phyloP scores from a whole-genome alignment of 2,329 filamentous ascomycete species.

The Colletotrichum chlorophyti region DNA sequence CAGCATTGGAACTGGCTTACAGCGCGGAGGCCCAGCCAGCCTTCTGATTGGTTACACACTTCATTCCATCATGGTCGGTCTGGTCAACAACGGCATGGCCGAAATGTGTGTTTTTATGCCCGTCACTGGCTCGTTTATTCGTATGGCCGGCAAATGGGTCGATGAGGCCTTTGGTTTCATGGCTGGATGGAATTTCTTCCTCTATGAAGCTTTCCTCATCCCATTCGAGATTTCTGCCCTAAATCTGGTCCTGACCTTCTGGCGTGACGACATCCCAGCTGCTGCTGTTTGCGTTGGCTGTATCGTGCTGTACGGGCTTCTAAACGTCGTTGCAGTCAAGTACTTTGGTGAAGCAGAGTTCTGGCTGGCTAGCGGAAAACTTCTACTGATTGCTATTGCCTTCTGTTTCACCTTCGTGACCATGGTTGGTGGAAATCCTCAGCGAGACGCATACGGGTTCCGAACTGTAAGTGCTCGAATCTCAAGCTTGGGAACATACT shows the following conservation, averaged over 20 bases:
- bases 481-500: no score
- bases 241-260: slow-evolving; percentile 36
- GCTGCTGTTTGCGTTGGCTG: slow-evolving; percentile 23
- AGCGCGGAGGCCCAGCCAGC: slow-evolving; percentile 51
- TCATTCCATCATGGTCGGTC: slow-evolving; percentile 61
- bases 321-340: slow-evolving; percentile 38
- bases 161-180: slow-evolving; percentile 70
- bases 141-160: slow-evolving; percentile 69
- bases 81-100: slow-evolving; percentile 70
- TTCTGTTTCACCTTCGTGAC: slow-evolving; percentile 80
- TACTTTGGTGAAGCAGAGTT: slow-evolving; percentile 69
- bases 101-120: slow-evolving; percentile 71
- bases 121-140: slow-evolving; percentile 68
- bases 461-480: no score
- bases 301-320: slow-evolving; percentile 31
- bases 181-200: slow-evolving; percentile 52
- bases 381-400: slow-evolving; percentile 70
- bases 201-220: slow-evolving; percentile 51
- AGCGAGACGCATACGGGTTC: slow-evolving; percentile 73
- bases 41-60: slow-evolving; percentile 65
- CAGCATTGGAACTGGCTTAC: slow-evolving; percentile 63
- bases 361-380: slow-evolving; percentile 66
- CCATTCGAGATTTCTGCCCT: slow-evolving; percentile 52
- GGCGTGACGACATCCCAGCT: slow-evolving; percentile 24
- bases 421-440: slow-evolving; percentile 80